Conservation (phyloP, 306 rosid species). For the Fragaria iinumae region DNA sequence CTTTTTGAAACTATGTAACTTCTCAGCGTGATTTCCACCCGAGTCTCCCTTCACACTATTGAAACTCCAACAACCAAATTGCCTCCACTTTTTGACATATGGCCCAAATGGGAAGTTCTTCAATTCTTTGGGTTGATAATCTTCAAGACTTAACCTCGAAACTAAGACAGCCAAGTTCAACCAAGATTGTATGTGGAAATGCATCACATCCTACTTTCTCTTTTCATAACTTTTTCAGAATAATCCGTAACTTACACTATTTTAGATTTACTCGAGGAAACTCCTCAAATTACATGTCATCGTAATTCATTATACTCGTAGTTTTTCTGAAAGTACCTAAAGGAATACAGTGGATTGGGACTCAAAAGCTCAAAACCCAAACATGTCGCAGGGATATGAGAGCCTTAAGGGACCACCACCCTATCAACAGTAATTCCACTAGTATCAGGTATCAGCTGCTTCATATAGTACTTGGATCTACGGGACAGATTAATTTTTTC, state of each 20-base stretch:
- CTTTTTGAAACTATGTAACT: too few relatives aligned
- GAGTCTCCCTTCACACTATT: too few relatives aligned
- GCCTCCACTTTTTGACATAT: too few relatives aligned
- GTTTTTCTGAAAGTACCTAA: background rate
- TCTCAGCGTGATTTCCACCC: too few relatives aligned
- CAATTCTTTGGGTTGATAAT: too few relatives aligned
- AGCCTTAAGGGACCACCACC: slow-evolving; percentile 31
- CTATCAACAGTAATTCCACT: slow-evolving; percentile 62
- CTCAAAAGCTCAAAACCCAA: background rate
- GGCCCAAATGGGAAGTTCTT: too few relatives aligned
- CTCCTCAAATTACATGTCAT: background rate
- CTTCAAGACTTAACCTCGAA: too few relatives aligned
- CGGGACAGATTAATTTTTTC: slow-evolving; percentile 76
- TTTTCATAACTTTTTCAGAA: background rate
- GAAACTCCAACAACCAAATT: too few relatives aligned
- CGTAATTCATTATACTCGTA: background rate
- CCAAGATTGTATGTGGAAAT: background rate
- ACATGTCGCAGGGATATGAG: background rate
- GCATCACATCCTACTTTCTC: background rate
- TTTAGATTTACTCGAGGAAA: background rate
- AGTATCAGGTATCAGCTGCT: slow-evolving; percentile 69
- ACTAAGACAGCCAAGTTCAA: background rate
- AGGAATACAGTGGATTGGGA: background rate
- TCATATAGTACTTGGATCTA: slow-evolving; percentile 84
- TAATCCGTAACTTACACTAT: background rate